phyloP scores from a whole-genome alignment of 441 rosid species.

The Breynia disticha region DNA sequence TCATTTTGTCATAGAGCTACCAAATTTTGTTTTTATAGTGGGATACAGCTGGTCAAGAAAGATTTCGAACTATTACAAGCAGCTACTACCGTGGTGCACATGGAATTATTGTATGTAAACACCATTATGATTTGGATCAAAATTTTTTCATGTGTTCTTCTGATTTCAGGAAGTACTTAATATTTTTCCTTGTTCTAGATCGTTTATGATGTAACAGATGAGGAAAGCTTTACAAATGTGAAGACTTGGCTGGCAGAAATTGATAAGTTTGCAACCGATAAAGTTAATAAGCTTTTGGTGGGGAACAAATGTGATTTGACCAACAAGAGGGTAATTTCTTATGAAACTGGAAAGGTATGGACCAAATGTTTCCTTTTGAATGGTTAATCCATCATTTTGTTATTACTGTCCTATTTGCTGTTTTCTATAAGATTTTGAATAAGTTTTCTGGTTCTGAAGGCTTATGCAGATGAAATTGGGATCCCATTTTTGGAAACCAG shows the following conservation, averaged over 20 bases:
- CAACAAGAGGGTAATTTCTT: slow-evolving; percentile 11
- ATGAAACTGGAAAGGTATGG: slow-evolving; percentile 15
- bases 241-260: slow-evolving; percentile 18
- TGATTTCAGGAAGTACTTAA: neutral
- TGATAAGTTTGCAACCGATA: slow-evolving; percentile 16
- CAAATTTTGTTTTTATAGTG: slow-evolving; percentile 2
- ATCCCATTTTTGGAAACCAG: slow-evolving; percentile 20
- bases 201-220: slow-evolving; percentile 19
- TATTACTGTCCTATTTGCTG: too few species aligned
- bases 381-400: too few species aligned
- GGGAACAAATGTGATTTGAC: slow-evolving; percentile 20
- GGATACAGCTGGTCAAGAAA: slow-evolving; percentile 22
- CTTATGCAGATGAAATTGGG: slow-evolving; percentile 19
- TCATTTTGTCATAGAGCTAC: too few species aligned
- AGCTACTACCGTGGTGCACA: slow-evolving; percentile 22
- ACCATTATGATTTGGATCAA: neutral
- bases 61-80: slow-evolving; percentile 20
- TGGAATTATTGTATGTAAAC: slow-evolving; percentile 15
- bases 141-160: too few species aligned
- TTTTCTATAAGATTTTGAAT: too few species aligned
- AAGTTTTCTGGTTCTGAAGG: slow-evolving; percentile 1
- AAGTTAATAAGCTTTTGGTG: slow-evolving; percentile 16
- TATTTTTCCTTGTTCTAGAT: slow-evolving; percentile 5
- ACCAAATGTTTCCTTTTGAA: too few species aligned
- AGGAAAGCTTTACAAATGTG: slow-evolving; percentile 20